A percentile compares a stretch with the other conserved stretches of the same genome.
These are phyloP conservation scores for Neurospora tetraspora DNA, from an alignment of 495 filamentous ascomycete species.

Conservation along the genomic window DNA sequence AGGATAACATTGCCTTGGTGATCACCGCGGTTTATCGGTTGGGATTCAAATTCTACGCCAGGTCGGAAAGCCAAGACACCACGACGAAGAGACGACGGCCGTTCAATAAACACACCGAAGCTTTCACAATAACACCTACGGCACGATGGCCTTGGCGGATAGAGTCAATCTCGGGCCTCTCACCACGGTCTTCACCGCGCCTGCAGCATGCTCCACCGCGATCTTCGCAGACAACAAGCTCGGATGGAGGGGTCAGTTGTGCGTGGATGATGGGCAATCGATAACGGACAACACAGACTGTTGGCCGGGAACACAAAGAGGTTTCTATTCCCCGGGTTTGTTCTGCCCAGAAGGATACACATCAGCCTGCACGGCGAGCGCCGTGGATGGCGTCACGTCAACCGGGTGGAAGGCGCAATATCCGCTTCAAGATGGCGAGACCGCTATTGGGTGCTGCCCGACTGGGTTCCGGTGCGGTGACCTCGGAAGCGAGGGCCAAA, in stretches of 20 bases:
- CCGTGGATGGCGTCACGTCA: background rate
- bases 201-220: conserved; percentile 12
- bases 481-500: conserved; percentile 11
- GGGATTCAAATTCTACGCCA: background rate
- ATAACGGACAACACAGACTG: conserved; percentile 14
- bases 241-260: conserved; percentile 19
- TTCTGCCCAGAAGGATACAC: conserved; percentile 20
- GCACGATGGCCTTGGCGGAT: background rate
- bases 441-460: conserved; percentile 25
- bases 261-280: background rate
- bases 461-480: conserved; percentile 15
- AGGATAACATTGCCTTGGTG: background rate
- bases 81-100: background rate
- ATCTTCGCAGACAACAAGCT: conserved; percentile 8
- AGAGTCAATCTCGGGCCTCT: conserved; percentile 20
- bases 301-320: conserved; percentile 23
- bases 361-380: conserved; percentile 14
- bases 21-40: background rate
- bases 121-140: background rate
- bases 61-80: background rate
- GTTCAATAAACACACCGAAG: background rate
- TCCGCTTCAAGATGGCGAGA: conserved; percentile 15
- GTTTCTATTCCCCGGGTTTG: conserved; percentile 25
- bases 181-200: conserved; percentile 24
- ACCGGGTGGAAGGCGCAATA: conserved; percentile 17